Evolutionary conservation across 2,329 filamentous ascomycete genomes (phyloP), one percentile per base, ranked within the genome.

Genomic region (Nemania diffusa): DNA sequence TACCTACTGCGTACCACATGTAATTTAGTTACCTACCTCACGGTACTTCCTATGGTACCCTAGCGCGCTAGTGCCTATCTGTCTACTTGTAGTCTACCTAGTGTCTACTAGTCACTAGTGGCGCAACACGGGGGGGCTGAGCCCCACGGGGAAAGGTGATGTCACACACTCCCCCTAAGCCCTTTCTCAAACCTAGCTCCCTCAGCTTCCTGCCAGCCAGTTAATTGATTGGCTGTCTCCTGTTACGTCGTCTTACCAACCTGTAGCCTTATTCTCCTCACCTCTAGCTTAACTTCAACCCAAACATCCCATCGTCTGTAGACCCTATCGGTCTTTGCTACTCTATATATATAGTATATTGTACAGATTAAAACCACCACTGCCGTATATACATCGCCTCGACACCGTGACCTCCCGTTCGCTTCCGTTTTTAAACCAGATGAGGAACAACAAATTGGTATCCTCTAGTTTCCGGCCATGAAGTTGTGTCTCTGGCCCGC

Each of bases 401-500:
- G 22, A 34, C 51, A 22, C 34, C 20, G 32, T 59, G 34, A 57
- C 22, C 34, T 32, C 5, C 48, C 22, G n/a, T 37, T n/a, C 42
- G 13, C 26, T n/a, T n/a, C n/a, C 5, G 17, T 50, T 40, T 40
- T 20, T 27, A 6, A 27, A 42, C 50, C 56, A 58, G 34, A 68
- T 70, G 65, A 65, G 52, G 42, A 64, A 52, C 48, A 26, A 15
- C 44, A n/a, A n/a, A n/a, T 22, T 40, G 42, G 57, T 17, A 32
- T 55, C 57, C 26, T 64, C 62, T 52, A 44, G 26, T 58, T 68
- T 42, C 50, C 42, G 34, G 69, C 66, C 70, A 78, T 78, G 77
- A 78, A 71, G 68, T 48, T 73, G 60, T 69, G 59, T 69, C 55
- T 77, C 48, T 74, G 73, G 73, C 68, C 74, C 22, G 71, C 71